These are phyloP conservation scores for Neurospora africana DNA, from an alignment of 495 filamentous ascomycete species.

Conservation along the genomic window DNA sequence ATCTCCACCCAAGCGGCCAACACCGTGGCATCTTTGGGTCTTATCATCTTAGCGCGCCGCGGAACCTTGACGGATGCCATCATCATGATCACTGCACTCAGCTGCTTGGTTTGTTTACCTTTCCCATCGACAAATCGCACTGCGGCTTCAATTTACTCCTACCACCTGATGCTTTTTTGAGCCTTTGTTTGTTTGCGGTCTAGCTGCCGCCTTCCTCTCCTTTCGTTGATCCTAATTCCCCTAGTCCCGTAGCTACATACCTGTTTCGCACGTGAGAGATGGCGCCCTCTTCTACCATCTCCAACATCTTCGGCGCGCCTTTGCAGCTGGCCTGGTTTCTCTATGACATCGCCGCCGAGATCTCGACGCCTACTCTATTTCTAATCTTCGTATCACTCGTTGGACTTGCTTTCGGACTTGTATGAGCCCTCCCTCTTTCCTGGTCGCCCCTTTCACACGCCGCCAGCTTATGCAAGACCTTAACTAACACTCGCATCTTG, in stretches of 20 bases:
- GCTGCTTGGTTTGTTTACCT: background rate
- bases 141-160: background rate
- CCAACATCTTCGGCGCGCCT: conserved; percentile 6
- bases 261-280: conserved; percentile 1
- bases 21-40: background rate
- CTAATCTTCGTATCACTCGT: conserved; percentile 15
- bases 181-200: background rate
- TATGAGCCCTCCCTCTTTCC: conserved; percentile 7
- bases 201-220: background rate
- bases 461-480: background rate
- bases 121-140: background rate
- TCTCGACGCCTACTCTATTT: conserved; percentile 22
- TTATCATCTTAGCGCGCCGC: background rate
- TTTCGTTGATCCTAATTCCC: background rate
- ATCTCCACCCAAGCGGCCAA: background rate
- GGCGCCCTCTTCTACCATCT: background rate
- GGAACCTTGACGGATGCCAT: background rate
- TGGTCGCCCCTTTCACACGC: background rate
- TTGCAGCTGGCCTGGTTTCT: conserved; percentile 20
- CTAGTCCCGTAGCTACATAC: background rate
- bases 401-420: conserved; percentile 18
- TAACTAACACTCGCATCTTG: background rate
- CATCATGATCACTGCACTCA: background rate
- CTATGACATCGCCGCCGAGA: conserved; percentile 13
- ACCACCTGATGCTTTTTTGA: background rate